phyloP scores from a whole-genome alignment of 345 rosid genomes.

The Excoecaria cochinchinensis region DNA sequence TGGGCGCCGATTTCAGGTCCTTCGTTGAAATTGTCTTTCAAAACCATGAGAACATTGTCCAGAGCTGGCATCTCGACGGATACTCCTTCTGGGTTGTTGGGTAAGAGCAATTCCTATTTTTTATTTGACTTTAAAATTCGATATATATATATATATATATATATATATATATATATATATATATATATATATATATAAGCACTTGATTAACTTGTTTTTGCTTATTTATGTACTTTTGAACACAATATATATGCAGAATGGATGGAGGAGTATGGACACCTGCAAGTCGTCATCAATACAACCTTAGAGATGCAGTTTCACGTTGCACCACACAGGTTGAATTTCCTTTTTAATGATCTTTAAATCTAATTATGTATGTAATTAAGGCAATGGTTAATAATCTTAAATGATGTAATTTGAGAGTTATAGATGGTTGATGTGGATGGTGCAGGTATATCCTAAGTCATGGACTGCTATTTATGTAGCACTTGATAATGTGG shows the following conservation, averaged over 20 bases:
- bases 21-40: slow-evolving; percentile 72
- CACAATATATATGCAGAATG: slow-evolving; percentile 53
- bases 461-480: slow-evolving; percentile 89
- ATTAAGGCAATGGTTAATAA: too few species aligned
- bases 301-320: slow-evolving; percentile 76
- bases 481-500: slow-evolving; percentile 78
- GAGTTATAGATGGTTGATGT: not conserved
- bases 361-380: not conserved
- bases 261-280: slow-evolving; percentile 90
- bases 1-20: slow-evolving; percentile 59
- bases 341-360: not conserved
- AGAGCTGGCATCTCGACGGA: slow-evolving; percentile 82
- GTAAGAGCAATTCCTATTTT: slow-evolving; percentile 17
- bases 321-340: slow-evolving; percentile 79
- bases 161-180: too few species aligned
- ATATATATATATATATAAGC: too few species aligned
- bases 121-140: too few species aligned
- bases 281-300: slow-evolving; percentile 64
- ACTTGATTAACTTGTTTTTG: too few species aligned
- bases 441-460: slow-evolving; percentile 72
- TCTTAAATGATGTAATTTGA: not conserved
- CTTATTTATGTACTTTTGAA: too few species aligned
- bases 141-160: too few species aligned
- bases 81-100: slow-evolving; percentile 80
- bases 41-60: slow-evolving; percentile 70